Evolutionary conservation across 306 rosid species (phyloP), one percentile per base, ranked within the genome.

Genomic region (Abrus pulchellus): DNA sequence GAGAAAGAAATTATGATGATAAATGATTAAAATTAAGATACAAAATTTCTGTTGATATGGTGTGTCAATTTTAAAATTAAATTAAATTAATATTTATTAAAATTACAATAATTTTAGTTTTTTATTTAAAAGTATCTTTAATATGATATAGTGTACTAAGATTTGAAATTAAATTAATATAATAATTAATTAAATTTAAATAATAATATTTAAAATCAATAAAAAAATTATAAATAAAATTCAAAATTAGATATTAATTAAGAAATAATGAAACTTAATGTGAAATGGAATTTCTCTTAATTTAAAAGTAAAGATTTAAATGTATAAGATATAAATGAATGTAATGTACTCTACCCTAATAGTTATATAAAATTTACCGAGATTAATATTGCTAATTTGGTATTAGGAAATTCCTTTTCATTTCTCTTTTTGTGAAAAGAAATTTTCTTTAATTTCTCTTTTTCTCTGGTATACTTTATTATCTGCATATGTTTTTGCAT

Each of bases 401-500:
- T 29, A 56, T 57, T 45, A 10, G 30, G 40, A 6, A 10, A 11
- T 32, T 50, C 47, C 20, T 52, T 4, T 34, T 20, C 0, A 9
- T 72, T 38, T 9, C 13, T 6, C n/a, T 9, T 9, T 52, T 5
- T 7, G 10, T 6, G 0, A 38, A 38, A 38, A 14, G 5, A n/a
- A 7, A 4, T 0, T 9, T 9, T 4, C 1, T 2, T 72, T 20
- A n/a, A n/a, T 5, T 8, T 5, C 8, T 55, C 28, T 11, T 52
- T 38, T 41, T 57, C 41, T 27, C 33, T 7, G 0, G n/a, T 1
- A 32, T 45, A 60, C 10, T 41, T 45, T 47, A 10, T 77, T 52
- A 7, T 30, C 3, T 36, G 47, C 36, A 41, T 54, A 67, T 78
- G 68, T n/a, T 54, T 78, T 34, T 68, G 61, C 78, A 59, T 80